Evolutionary conservation across 805 yeast species (phyloP), one percentile per base, ranked within the genome.

Genomic region (Yarrowia sp.): DNA sequence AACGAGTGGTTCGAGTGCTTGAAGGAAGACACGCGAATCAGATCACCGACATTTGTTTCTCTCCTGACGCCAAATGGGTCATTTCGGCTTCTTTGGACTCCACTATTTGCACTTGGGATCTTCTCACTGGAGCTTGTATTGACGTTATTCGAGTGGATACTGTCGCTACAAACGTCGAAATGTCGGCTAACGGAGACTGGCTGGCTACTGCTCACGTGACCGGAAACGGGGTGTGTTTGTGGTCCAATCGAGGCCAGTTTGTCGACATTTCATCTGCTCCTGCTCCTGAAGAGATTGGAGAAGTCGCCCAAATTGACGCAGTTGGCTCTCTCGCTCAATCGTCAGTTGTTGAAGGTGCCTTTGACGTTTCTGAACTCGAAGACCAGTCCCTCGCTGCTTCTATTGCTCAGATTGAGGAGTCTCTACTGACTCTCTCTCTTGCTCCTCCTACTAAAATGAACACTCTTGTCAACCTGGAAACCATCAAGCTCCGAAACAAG

Each of bases 31-130:
- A 95, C 73, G 81, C 88, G 11, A 92, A 92, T 75, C 82, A 97
- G 71, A 86, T 95, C 68, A 92, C 98, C 0, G 82, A 90, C 0
- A 75, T 93, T 74, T 98, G 90, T 74, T 93, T 95, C 73, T 87
- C 96, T 3, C 96, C 97, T 4, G 93, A 92, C 74, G 98, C 98
- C 39, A 85, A 98, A 74, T 95, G 98, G 98, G 78, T 95, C 39
- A 86, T 95, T 8, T 85, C 95, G 28, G 86, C 90, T 1, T 83
- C 92, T 0, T 79, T 92, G 67, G 99, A 95, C 74, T 82, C 90
- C 1, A 92, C 98, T 0, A 80, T 95, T 57, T 84, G 99, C 72
- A 91, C 97, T 0, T 95, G 98, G 98, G 98, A 95, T 75, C 82
- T 95, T 66, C 98, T 98, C 45, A 89, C 97, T 1, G 98, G 99